Percentiles rank a stretch among this genome's conserved stretches.
These are phyloP conservation scores for Fusarium dlaminii DNA, from an alignment of 2,329 filamentous ascomycete species.

Conservation along the genomic window DNA sequence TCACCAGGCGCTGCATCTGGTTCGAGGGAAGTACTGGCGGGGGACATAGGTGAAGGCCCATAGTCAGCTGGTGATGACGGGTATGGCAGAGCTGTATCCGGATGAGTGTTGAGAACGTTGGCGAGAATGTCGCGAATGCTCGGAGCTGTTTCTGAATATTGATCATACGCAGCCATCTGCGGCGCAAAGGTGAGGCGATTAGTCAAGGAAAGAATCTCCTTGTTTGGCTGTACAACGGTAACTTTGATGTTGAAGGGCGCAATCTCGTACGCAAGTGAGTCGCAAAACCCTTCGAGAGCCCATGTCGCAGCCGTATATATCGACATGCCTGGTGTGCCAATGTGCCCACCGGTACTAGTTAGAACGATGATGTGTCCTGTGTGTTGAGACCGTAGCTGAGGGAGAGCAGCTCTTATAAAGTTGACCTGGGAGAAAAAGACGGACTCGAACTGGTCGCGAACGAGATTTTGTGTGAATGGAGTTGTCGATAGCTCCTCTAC, in stretches of 20 bases:
- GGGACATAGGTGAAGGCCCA: slow-evolving; percentile 44
- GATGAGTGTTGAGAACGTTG: slow-evolving; percentile 80
- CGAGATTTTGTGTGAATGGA: slow-evolving; percentile 77
- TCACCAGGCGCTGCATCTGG: slow-evolving; percentile 50
- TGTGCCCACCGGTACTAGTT: slow-evolving; percentile 89
- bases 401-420: slow-evolving; percentile 88
- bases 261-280: slow-evolving; percentile 94
- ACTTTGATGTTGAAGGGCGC: slow-evolving; percentile 97
- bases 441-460: slow-evolving; percentile 90
- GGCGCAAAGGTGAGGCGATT: slow-evolving; percentile 89
- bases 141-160: slow-evolving; percentile 68
- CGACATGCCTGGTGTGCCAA: slow-evolving; percentile 89
- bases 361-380: slow-evolving; percentile 91
- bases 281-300: slow-evolving; percentile 95
- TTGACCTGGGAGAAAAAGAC: slow-evolving; percentile 97
- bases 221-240: slow-evolving; percentile 94
- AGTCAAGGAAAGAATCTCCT: slow-evolving; percentile 88
- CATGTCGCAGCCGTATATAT: slow-evolving; percentile 94
- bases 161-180: slow-evolving; percentile 66
- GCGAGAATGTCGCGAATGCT: slow-evolving; percentile 84
- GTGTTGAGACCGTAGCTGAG: slow-evolving; percentile 79
- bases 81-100: slow-evolving; percentile 64
- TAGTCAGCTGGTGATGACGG: slow-evolving; percentile 38
- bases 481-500: slow-evolving; percentile 88
- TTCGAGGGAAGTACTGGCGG: slow-evolving; percentile 46